Conservation (phyloP, 371 early-diverging fungal genomes). For the Mucor piriformis region DNA sequence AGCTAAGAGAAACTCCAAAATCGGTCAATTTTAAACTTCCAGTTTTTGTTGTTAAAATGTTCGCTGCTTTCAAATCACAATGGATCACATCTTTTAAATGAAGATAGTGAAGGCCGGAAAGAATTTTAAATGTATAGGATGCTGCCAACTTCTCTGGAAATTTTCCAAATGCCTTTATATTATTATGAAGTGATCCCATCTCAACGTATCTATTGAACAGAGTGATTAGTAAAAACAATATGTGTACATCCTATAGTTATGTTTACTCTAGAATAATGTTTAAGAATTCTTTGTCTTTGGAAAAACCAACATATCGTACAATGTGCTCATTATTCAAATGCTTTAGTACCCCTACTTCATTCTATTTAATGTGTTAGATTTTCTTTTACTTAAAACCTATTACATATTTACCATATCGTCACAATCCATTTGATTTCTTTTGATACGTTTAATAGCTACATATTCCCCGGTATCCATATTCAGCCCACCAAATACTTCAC, state of each 20-base stretch:
- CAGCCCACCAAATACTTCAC: constrained; percentile 81
- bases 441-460: constrained; percentile 87
- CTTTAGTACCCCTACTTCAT: constrained; percentile 76
- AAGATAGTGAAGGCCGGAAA: constrained; percentile 88
- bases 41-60: constrained; percentile 91
- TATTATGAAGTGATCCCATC: constrained; percentile 87
- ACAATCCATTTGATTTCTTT: constrained; percentile 62
- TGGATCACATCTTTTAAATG: constrained; percentile 91
- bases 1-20: constrained; percentile 91
- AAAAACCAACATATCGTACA: constrained; percentile 86
- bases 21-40: constrained; percentile 93
- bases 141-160: constrained; percentile 92
- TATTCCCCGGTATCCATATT: constrained; percentile 85
- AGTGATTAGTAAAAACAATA: not conserved
- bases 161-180: constrained; percentile 85
- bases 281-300: constrained; percentile 72
- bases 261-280: constrained; percentile 88
- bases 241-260: not conserved
- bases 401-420: constrained; percentile 53
- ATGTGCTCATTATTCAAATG: constrained; percentile 83
- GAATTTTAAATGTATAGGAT: constrained; percentile 87
- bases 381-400: not conserved
- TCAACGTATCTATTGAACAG: constrained; percentile 68
- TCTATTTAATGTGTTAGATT: constrained; percentile 26
- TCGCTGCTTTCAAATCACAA: constrained; percentile 96